Evolutionary conservation across 164 flowering plant species (phyloP).

Genomic region (Vitis amurensis): DNA sequence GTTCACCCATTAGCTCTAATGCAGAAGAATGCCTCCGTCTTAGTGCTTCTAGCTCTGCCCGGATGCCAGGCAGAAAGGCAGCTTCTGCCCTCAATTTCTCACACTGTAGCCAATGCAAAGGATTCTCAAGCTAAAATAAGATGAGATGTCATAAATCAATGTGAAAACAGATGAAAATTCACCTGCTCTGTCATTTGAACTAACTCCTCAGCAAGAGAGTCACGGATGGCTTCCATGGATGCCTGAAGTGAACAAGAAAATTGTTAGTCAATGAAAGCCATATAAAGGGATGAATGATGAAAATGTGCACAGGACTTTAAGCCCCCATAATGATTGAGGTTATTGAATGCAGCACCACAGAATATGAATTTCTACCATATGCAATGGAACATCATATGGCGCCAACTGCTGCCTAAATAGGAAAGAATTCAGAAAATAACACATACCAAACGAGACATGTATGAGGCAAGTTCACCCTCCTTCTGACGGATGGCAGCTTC

Average conservation of each 20-base stretch:
- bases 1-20: constrained; percentile 98
- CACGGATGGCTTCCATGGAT: constrained; percentile 94
- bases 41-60: constrained; percentile 90
- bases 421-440: constrained; percentile 6
- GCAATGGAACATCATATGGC: neutral
- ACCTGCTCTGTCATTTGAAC: constrained; percentile 97
- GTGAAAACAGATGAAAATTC: constrained; percentile 1
- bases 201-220: constrained; percentile 94
- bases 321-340: neutral
- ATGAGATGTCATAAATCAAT: neutral
- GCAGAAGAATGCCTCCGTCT: constrained; percentile 94
- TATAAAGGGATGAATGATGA: neutral
- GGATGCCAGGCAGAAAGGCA: constrained; percentile 64
- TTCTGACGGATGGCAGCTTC: constrained; percentile 88
- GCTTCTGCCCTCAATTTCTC: constrained; percentile 15
- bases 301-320: neutral
- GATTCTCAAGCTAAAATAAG: too few species aligned
- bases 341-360: neutral
- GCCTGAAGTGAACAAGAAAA: constrained; percentile 37
- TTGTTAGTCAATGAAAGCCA: neutral
- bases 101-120: too few species aligned
- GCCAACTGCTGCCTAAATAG: neutral
- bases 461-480: constrained; percentile 97
- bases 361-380: neutral
- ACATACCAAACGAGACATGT: constrained; percentile 92